Conservation (phyloP, 2,329 filamentous ascomycete genomes). For the Zymoseptoria tritici region DNA sequence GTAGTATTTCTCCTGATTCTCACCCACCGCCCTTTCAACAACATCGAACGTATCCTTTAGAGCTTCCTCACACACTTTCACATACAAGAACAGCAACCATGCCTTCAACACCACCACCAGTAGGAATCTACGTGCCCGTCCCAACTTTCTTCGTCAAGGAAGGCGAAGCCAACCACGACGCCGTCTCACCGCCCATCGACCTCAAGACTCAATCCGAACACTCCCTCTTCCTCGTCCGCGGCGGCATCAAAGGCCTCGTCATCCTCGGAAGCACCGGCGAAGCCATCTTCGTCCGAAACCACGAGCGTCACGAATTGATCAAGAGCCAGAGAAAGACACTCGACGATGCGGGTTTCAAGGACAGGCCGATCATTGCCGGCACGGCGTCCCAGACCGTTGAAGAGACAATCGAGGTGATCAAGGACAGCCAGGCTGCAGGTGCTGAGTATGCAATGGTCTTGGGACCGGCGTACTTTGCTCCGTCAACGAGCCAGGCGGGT, state of each 20-base stretch:
- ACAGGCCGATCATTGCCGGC: slow-evolving; percentile 56
- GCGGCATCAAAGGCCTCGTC: slow-evolving; percentile 55
- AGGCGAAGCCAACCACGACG: slow-evolving; percentile 35
- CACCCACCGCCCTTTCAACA: neutral
- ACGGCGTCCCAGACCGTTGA: slow-evolving; percentile 56
- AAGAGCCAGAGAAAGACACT: slow-evolving; percentile 50
- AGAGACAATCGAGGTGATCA: slow-evolving; percentile 52
- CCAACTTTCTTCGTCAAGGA: slow-evolving; percentile 58
- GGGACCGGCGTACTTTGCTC: slow-evolving; percentile 58
- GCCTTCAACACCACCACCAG: slow-evolving; percentile 36
- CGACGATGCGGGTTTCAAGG: slow-evolving; percentile 47
- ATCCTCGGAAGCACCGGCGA: slow-evolving; percentile 59
- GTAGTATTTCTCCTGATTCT: neutral
- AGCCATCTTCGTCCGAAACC: slow-evolving; percentile 52
- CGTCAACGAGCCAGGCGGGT: slow-evolving; percentile 50
- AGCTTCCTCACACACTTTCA: neutral
- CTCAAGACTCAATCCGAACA: slow-evolving; percentile 52
- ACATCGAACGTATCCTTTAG: neutral
- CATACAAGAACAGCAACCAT: neutral
- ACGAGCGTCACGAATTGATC: slow-evolving; percentile 51
- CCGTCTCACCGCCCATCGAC: slow-evolving; percentile 48
- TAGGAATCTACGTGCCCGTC: slow-evolving; percentile 52
- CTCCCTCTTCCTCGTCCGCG: slow-evolving; percentile 52
- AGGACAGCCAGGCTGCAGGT: slow-evolving; percentile 50
- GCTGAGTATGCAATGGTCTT: slow-evolving; percentile 57